phyloP scores from a whole-genome alignment of 371 early-diverging fungal genomes.

The Haplosporangium sp. region DNA sequence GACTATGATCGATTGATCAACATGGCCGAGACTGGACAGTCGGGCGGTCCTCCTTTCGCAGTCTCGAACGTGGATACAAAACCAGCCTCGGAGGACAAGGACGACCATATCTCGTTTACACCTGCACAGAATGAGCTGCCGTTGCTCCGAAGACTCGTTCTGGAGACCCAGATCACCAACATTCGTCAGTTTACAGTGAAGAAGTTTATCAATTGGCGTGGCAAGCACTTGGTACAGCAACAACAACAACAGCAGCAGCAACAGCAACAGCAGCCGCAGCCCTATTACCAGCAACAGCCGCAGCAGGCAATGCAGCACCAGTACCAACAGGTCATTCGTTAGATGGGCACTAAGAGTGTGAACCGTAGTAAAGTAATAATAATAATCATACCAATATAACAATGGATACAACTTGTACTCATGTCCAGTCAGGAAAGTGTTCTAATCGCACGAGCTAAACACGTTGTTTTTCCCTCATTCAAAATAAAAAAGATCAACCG shows the following conservation, averaged over 20 bases:
- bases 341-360: background rate
- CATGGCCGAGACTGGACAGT: conserved; percentile 38
- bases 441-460: no score
- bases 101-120: conserved; percentile 37
- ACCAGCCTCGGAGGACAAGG: conserved; percentile 16
- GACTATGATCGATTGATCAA: conserved; percentile 37
- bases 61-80: conserved; percentile 27
- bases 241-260: conserved; percentile 43
- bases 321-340: conserved; percentile 42
- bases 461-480: background rate
- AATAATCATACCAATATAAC: background rate
- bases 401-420: background rate
- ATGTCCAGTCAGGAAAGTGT: background rate
- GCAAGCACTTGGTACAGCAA: conserved; percentile 38
- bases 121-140: conserved; percentile 46
- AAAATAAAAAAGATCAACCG: background rate
- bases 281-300: conserved; percentile 33
- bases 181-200: conserved; percentile 64
- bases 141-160: conserved; percentile 51
- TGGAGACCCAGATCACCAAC: conserved; percentile 61
- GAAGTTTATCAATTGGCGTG: conserved; percentile 68
- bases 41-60: conserved; percentile 55
- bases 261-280: conserved; percentile 24
- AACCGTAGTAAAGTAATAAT: background rate
- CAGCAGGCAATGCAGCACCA: conserved; percentile 20